Base-by-base conservation (phyloP, 345 rosid species). In the Durio zibethinus region DNA sequence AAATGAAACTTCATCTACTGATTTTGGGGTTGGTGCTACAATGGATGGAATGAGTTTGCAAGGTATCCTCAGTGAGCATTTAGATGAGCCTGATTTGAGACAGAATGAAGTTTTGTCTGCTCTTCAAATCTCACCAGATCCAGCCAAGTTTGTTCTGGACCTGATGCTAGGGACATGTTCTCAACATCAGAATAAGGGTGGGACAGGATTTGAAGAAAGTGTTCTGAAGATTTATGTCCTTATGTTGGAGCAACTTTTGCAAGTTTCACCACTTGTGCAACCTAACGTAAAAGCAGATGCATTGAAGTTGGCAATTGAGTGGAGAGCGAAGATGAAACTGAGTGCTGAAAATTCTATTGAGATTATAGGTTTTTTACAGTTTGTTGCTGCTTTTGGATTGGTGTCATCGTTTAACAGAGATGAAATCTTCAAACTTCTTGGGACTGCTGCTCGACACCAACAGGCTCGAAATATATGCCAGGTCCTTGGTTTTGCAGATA, bases 371-470 rank as follows among this genome's bases (percentile, higher is more conserved):
- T 84, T 86, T 80, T 73, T 89, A 82, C 82, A 10, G 73, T 81
- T 89, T 75, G 60, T 87, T 60, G 87, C 76, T 82, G 72, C 80
- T 21, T 89, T 80, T 80, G 71, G 83, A 33, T 72, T 89, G 78
- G 74, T 57, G 10, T 45, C 82, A 63, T 66, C 15, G 50, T 84
- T 83, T 74, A 67, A 77, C 29, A 66, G 75, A n/a, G 80, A 78
- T 63, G 85, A 86, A 68, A 79, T 84, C 48, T 65, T 80, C n/a
- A 20, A 61, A 38, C 76, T 81, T 23, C 60, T 89, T 66, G 78
- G 57, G 63, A 63, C 74, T 40, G 75, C 81, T 31, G 72, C 79
- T 60, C 76, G 77, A 42, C 52, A 59, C 29, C 76, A 78, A 36
- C 86, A 74, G 75, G 76, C 88, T 65, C 83, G 52, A 10, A 77